A percentile compares a stretch with the other conserved stretches of the same genome.
Evolutionary conservation across 371 early-diverging fungal species (phyloP).

Genomic region (Mucor mucedo): DNA sequence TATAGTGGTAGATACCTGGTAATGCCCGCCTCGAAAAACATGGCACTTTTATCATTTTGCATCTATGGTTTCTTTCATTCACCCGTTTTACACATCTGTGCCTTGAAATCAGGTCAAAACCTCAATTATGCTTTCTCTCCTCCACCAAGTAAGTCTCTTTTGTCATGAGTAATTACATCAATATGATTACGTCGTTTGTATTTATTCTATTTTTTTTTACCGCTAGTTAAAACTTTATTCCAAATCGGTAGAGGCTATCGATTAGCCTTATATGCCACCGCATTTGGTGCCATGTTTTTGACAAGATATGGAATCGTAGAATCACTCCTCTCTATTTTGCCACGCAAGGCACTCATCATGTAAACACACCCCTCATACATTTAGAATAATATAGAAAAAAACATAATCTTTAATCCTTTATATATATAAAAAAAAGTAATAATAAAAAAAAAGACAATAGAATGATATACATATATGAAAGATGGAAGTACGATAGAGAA

Average conservation of each 20-base stretch:
- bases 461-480: slow-evolving; percentile 12
- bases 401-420: slow-evolving; percentile 1
- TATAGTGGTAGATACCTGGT: slow-evolving; percentile 56
- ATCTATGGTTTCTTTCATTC: slow-evolving; percentile 57
- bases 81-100: slow-evolving; percentile 41
- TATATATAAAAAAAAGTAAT: background rate
- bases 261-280: slow-evolving; percentile 28
- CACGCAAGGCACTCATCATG: slow-evolving; percentile 16
- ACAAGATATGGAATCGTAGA: slow-evolving; percentile 33
- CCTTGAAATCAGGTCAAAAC: slow-evolving; percentile 49
- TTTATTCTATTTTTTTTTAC: background rate
- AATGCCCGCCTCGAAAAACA: slow-evolving; percentile 44
- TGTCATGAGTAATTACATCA: background rate
- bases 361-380: background rate
- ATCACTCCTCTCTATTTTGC: slow-evolving; percentile 18
- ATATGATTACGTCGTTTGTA: background rate
- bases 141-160: slow-evolving; percentile 43
- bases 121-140: slow-evolving; percentile 58
- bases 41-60: slow-evolving; percentile 54
- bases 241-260: slow-evolving; percentile 28
- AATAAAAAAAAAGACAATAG: slow-evolving; percentile 1
- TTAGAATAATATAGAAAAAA: background rate
- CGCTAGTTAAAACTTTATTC: slow-evolving; percentile 24
- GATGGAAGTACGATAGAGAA: background rate
- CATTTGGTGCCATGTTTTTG: slow-evolving; percentile 32